Evolutionary conservation across 129 eudicot genomes (phyloP).

Genomic region (Tagetes patula): DNA sequence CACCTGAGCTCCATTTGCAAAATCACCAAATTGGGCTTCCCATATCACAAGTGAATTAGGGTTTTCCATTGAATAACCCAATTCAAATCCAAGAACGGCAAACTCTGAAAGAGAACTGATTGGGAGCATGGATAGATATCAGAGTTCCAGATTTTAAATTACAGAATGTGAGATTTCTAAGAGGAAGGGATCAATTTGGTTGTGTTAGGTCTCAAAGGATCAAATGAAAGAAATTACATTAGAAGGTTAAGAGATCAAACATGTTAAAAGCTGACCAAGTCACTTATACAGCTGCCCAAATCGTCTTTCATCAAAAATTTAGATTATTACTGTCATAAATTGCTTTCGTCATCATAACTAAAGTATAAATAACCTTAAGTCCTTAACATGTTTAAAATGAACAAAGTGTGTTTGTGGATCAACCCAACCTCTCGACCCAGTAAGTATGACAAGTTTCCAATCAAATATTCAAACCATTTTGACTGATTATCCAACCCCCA

Average conservation of each 20-base stretch:
- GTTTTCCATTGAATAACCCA: conserved; percentile 98
- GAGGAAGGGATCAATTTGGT: conserved; percentile 2
- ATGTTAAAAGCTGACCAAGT: neutral
- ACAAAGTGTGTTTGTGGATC: neutral
- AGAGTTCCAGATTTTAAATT: conserved; percentile 4
- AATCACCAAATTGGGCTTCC: conserved; percentile 99
- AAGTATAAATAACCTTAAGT: neutral
- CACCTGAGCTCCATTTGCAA: conserved; percentile 94
- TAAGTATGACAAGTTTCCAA: neutral
- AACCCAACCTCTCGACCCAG: neutral
- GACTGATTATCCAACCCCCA: neutral
- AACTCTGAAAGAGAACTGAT: conserved; percentile 95
- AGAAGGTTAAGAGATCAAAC: neutral
- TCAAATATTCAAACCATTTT: neutral
- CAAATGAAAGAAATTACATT: neutral
- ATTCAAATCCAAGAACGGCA: conserved; percentile 93
- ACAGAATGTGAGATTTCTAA: neutral
- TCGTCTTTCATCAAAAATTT: neutral
- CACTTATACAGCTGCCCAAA: neutral
- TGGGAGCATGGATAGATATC: conserved; percentile 16
- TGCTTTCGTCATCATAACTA: neutral
- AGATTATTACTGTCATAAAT: neutral
- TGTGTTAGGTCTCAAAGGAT: neutral
- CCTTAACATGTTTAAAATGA: neutral
- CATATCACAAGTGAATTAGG: conserved; percentile 89